These are phyloP conservation scores for Raffaelea ambrosiae DNA, from an alignment of 2,329 filamentous ascomycete species.

Conservation along the genomic window DNA sequence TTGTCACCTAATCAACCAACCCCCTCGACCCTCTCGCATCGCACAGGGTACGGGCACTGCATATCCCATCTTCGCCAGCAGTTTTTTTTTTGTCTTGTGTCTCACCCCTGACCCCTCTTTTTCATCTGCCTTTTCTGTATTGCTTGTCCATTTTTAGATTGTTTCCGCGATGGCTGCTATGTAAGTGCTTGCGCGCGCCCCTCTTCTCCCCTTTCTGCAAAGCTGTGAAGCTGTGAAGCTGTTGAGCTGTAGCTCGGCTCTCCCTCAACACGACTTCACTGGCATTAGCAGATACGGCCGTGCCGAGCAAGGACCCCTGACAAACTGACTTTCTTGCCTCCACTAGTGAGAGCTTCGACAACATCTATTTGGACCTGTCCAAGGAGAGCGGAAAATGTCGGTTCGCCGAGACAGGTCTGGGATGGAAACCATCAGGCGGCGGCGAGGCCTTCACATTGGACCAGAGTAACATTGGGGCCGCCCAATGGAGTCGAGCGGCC, in stretches of 20 bases:
- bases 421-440: conserved; percentile 84
- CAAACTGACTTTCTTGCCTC: not conserved
- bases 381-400: conserved; percentile 88
- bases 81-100: too few species aligned
- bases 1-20: too few species aligned
- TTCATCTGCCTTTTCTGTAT: not conserved
- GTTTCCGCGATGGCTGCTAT: not conserved
- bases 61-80: too few species aligned
- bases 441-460: conserved; percentile 93
- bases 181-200: not conserved
- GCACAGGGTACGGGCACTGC: too few species aligned
- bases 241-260: too few species aligned
- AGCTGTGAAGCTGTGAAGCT: too few species aligned
- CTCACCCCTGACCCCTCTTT: not conserved
- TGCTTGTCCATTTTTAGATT: not conserved
- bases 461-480: conserved; percentile 71
- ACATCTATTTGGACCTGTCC: conserved; percentile 92
- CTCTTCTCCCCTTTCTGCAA: too few species aligned
- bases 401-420: conserved; percentile 87
- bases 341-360: conserved; percentile 84
- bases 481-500: conserved; percentile 90
- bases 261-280: too few species aligned
- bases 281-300: too few species aligned
- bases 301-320: too few species aligned
- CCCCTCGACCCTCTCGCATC: too few species aligned